Percentiles rank a stretch among this genome's conserved stretches.
Evolutionary conservation across 768 basidiomycete species (phyloP).

Genomic region (Suillus weaverae): DNA sequence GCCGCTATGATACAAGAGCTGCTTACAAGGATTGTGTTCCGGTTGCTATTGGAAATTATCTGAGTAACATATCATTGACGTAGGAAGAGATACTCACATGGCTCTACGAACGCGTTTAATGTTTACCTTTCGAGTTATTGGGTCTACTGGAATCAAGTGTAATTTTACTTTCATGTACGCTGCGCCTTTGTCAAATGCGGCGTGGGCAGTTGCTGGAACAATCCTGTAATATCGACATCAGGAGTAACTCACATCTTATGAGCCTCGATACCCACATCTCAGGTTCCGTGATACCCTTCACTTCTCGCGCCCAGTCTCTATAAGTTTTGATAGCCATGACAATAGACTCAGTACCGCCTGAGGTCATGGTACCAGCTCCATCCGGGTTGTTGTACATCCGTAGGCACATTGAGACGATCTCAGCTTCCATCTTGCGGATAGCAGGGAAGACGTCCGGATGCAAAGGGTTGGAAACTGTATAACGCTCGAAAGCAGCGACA

Average conservation of each 20-base stretch:
- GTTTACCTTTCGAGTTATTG: slow-evolving; percentile 73
- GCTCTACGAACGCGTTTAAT: slow-evolving; percentile 78
- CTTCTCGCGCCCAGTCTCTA: slow-evolving; percentile 84
- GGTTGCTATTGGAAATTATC: slow-evolving; percentile 51
- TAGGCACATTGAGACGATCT: slow-evolving; percentile 86
- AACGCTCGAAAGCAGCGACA: slow-evolving; percentile 76
- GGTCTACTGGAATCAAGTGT: slow-evolving; percentile 81
- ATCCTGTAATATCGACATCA: slow-evolving; percentile 51
- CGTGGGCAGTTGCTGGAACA: slow-evolving; percentile 82
- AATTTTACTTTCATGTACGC: slow-evolving; percentile 89
- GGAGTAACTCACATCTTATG: neutral
- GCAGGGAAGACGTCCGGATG: slow-evolving; percentile 95
- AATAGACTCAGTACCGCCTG: slow-evolving; percentile 95
- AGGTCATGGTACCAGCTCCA: slow-evolving; percentile 91
- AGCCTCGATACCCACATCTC: slow-evolving; percentile 68
- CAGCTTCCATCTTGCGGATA: slow-evolving; percentile 95
- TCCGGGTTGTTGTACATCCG: slow-evolving; percentile 81
- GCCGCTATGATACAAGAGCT: neutral
- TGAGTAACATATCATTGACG: neutral
- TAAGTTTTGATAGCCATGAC: slow-evolving; percentile 95
- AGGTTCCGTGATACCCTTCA: slow-evolving; percentile 86
- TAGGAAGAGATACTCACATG: slow-evolving; percentile 57
- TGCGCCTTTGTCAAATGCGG: slow-evolving; percentile 93
- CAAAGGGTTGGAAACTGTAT: slow-evolving; percentile 85
- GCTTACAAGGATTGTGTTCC: slow-evolving; percentile 83